A percentile compares a stretch with the other conserved stretches of the same genome.
Evolutionary conservation across 1,139 yeast genomes (phyloP).

Genomic region (Sugiyamaella grinbergsii): DNA sequence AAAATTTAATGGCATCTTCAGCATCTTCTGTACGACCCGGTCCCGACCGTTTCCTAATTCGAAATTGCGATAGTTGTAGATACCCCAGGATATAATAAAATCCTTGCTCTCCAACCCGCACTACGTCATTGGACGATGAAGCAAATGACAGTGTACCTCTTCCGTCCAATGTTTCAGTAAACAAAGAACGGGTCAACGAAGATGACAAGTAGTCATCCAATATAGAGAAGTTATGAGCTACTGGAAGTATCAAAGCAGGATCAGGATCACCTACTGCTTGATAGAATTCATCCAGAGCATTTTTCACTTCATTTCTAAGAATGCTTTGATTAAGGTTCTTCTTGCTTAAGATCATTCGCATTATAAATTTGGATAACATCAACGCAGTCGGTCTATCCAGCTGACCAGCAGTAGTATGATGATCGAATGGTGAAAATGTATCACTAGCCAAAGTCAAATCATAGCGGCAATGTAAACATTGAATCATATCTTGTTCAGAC

Average conservation of each 20-base stretch:
- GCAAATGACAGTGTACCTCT: constrained; percentile 47
- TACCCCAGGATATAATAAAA: constrained; percentile 75
- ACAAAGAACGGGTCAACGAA: constrained; percentile 53
- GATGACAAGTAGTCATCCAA: constrained; percentile 57
- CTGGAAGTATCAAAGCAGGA: constrained; percentile 41
- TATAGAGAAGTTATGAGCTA: constrained; percentile 45
- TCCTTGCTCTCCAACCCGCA: constrained; percentile 52
- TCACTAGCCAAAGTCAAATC: constrained; percentile 66
- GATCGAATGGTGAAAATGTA: constrained; percentile 59
- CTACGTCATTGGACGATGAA: constrained; percentile 38
- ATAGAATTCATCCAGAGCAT: constrained; percentile 68
- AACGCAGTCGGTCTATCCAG: constrained; percentile 56
- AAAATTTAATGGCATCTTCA: constrained; percentile 67
- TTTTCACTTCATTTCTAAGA: constrained; percentile 66
- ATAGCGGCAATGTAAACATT: constrained; percentile 75
- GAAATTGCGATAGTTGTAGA: constrained; percentile 64
- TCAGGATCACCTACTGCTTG: constrained; percentile 75
- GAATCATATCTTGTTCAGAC: constrained; percentile 64
- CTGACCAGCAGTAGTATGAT: constrained; percentile 47
- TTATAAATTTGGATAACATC: constrained; percentile 59
- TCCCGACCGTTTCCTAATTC: constrained; percentile 65
- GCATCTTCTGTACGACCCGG: constrained; percentile 82
- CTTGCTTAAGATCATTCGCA: constrained; percentile 60
- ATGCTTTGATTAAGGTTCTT: constrained; percentile 58
- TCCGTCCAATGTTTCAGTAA: constrained; percentile 64